phyloP scores from a whole-genome alignment of 306 rosid species.

The Cicer chorassanicum region DNA sequence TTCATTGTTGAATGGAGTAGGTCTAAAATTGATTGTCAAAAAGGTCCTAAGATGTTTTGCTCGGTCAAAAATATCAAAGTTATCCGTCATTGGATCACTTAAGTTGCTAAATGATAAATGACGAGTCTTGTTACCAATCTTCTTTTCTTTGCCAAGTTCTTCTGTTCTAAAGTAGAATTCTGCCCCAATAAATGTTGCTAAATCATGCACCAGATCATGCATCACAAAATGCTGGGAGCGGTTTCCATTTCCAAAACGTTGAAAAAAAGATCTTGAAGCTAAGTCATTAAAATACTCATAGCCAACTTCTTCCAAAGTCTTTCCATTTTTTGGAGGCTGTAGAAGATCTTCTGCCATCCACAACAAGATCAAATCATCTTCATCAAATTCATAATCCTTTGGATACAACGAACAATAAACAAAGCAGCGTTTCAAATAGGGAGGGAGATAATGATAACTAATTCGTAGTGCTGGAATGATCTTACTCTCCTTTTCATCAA shows the following conservation, averaged over 20 bases:
- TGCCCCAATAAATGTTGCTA: background rate
- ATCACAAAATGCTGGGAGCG: background rate
- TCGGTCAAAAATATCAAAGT: background rate
- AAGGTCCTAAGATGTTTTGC: slow-evolving; percentile 9
- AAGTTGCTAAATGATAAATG: slow-evolving; percentile 16
- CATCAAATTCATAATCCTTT: slow-evolving; percentile 5
- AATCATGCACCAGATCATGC: slow-evolving; percentile 29
- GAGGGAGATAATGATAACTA: slow-evolving; percentile 42
- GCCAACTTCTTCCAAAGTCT: slow-evolving; percentile 29
- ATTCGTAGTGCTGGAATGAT: slow-evolving; percentile 35
- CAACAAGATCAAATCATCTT: background rate
- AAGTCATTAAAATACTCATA: slow-evolving; percentile 15
- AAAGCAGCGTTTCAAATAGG: slow-evolving; percentile 24
- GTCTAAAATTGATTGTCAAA: background rate
- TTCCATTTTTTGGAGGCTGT: background rate
- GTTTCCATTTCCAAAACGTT: background rate
- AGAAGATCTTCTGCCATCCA: slow-evolving; percentile 50
- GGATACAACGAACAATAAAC: slow-evolving; percentile 17
- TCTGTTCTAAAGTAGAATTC: background rate
- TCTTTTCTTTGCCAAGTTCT: background rate
- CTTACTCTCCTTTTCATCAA: background rate
- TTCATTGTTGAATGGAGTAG: background rate
- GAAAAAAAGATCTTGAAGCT: slow-evolving; percentile 42
- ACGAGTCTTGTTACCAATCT: background rate
- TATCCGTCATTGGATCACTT: background rate